Base-by-base conservation (phyloP, 106 monocot genomes). In the Amphibolis antarctica region DNA sequence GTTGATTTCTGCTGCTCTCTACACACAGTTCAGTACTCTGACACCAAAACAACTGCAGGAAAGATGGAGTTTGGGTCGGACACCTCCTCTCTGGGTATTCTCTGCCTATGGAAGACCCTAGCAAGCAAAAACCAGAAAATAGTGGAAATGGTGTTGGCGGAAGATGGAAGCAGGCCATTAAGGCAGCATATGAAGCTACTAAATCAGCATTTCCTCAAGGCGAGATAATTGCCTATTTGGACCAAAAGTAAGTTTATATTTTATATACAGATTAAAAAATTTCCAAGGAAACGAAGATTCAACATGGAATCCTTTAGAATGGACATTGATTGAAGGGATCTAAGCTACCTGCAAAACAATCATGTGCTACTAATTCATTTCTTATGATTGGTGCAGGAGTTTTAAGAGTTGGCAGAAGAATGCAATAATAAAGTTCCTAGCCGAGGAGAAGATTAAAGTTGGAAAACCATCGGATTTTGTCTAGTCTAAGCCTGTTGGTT, bases 381-480 rank as follows among this genome's bases (percentile, higher is more conserved):
- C 1, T 55, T 0, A 12, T 55, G 10, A 36, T 31, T 51, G 17
- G 9, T 76, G 74, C 82, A 96, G 94, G 84, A 86, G 84, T 63
- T 89, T 96, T 29, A 96, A 96, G 75, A 69, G 94, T 65, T 96
- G 94, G 94, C 94, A 96, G 71, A 96, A 86, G 71, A 89, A 77
- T 76, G 94, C 94, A 14, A 78, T 96, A 24, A 74, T 73, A 19
- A 78, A 74, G 57, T 96, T 80, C 59, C 67, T 89, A 49, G 62
- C 66, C 9, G 82, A 89, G 62, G 58, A 89, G 57, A 84, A 83
- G 50, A 84, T 94, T 42, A 79, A 71, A 69, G 76, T 86, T 27
- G 94, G 94, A 75, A 94, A 94, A 68, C 89, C 89, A 11, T 71
- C 55, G 12, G 88, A 93, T 63, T 93, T 85, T 69, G 36, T 68